A percentile compares a stretch with the other conserved stretches of the same genome.
Evolutionary conservation across 2,329 filamentous ascomycete species (phyloP).

Genomic region (Apiospora koreana): DNA sequence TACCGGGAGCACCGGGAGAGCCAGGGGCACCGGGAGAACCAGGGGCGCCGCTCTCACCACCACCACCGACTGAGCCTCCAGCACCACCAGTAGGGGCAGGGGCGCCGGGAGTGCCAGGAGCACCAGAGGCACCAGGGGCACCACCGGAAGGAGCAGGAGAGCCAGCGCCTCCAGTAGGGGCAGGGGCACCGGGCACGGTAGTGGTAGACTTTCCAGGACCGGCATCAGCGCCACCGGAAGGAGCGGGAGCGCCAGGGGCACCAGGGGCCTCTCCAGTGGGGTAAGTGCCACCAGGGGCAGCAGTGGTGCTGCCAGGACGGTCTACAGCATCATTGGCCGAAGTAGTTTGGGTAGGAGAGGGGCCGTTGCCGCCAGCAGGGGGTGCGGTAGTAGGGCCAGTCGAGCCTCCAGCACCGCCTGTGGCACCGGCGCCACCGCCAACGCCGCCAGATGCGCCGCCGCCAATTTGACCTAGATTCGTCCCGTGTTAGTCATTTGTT

Average conservation of each 20-base stretch:
- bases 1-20: not conserved
- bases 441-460: not conserved
- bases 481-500: no score
- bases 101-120: not conserved
- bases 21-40: not conserved
- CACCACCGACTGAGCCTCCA: not conserved
- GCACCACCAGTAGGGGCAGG: not conserved
- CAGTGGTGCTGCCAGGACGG: not conserved
- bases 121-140: not conserved
- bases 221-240: not conserved
- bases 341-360: not conserved
- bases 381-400: not conserved
- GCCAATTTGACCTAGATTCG: not conserved
- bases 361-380: not conserved
- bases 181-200: not conserved
- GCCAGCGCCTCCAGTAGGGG: not conserved
- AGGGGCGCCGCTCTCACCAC: not conserved
- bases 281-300: not conserved
- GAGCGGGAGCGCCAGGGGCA: not conserved
- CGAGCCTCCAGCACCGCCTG: not conserved
- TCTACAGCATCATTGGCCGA: conserved; percentile 4
- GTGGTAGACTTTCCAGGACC: not conserved
- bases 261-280: not conserved
- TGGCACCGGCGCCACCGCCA: not conserved
- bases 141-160: not conserved